These are phyloP conservation scores for Sclerotinia borealis DNA, from an alignment of 2,329 filamentous ascomycete genomes.

Conservation along the genomic window DNA sequence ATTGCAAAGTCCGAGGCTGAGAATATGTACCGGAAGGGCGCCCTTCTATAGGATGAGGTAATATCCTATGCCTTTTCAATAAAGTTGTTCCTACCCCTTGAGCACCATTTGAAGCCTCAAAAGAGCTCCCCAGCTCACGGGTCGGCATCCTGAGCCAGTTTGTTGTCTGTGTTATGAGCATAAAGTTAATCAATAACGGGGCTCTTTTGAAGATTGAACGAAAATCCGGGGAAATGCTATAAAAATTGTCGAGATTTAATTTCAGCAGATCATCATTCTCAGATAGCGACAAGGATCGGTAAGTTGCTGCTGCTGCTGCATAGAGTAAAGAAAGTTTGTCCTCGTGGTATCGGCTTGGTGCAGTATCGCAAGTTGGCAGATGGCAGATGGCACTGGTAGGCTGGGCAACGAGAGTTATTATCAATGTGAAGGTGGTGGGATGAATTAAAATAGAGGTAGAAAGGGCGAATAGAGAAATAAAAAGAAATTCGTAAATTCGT, in stretches of 20 bases:
- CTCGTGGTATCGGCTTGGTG: constrained; percentile 9
- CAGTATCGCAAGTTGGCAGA: constrained; percentile 10
- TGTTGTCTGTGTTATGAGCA: constrained; percentile 31
- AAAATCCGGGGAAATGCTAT: not conserved
- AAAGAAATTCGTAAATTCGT: constrained; percentile 9
- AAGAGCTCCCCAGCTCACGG: constrained; percentile 26
- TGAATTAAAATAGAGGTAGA: not conserved
- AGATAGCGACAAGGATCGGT: not conserved
- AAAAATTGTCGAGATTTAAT: not conserved
- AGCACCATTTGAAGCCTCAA: constrained; percentile 25
- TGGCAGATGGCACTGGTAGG: not conserved
- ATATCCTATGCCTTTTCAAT: constrained; percentile 31
- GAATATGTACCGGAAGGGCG: constrained; percentile 16
- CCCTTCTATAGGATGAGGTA: constrained; percentile 31
- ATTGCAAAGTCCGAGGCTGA: constrained; percentile 20
- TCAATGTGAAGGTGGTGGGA: not conserved
- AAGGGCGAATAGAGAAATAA: not conserved
- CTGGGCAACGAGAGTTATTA: not conserved
- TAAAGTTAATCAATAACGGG: constrained; percentile 20
- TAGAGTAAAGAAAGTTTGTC: not conserved
- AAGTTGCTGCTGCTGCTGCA: too few relatives aligned
- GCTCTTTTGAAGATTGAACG: not conserved
- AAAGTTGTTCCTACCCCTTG: constrained; percentile 25
- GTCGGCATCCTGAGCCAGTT: constrained; percentile 33
- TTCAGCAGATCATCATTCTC: not conserved